Evolutionary conservation across 495 filamentous ascomycete genomes (phyloP).

Genomic region (Xylaria intraflava): DNA sequence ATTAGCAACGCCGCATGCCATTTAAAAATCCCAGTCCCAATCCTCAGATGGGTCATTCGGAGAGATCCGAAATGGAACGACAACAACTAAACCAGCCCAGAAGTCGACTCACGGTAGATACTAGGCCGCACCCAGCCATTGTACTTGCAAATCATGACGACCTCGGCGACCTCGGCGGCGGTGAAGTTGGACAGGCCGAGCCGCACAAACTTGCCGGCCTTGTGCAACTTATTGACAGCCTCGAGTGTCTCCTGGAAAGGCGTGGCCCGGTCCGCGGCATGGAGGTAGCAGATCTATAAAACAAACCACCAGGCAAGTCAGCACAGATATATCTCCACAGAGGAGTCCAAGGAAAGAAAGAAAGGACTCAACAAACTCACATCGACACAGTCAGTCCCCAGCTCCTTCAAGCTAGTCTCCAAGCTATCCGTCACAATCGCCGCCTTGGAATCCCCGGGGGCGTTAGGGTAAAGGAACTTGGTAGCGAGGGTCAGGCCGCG

Average conservation of each 20-base stretch:
- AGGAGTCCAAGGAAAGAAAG: neutral
- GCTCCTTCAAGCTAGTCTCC: constrained; percentile 59
- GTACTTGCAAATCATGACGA: constrained; percentile 74
- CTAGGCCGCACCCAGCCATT: constrained; percentile 67
- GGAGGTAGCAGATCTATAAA: constrained; percentile 67
- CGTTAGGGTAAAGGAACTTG: constrained; percentile 63
- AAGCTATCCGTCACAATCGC: constrained; percentile 55
- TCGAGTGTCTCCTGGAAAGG: constrained; percentile 76
- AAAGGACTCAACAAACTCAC: constrained; percentile 15
- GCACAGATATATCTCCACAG: neutral
- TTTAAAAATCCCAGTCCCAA: neutral
- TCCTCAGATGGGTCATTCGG: no score
- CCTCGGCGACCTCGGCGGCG: constrained; percentile 85
- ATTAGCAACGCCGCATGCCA: no score
- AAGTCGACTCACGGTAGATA: constrained; percentile 48
- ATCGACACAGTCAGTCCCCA: constrained; percentile 72
- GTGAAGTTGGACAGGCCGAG: constrained; percentile 82
- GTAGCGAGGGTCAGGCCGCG: constrained; percentile 79
- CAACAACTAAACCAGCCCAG: neutral
- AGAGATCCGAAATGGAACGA: no score
- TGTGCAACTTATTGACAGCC: constrained; percentile 72
- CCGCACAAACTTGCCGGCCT: constrained; percentile 78
- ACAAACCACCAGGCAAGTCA: neutral
- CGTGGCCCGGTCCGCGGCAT: constrained; percentile 71
- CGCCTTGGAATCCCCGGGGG: constrained; percentile 53